Conservation (phyloP, 192 early-diverging fungal species). For the Coemansia sp. region DNA sequence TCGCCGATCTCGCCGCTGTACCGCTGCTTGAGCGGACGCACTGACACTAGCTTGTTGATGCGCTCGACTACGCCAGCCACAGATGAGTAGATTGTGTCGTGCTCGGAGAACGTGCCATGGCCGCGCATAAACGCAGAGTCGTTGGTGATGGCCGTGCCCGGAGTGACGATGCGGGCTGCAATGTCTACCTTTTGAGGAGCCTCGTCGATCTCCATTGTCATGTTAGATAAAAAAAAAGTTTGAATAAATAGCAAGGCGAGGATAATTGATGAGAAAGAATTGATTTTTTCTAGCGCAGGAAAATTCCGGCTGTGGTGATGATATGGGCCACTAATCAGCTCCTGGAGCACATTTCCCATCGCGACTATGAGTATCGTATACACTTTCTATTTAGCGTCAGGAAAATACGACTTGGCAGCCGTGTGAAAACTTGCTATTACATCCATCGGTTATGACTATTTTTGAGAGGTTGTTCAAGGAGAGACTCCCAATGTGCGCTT, state of each 20-base stretch:
- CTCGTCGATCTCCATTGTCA: constrained; percentile 38
- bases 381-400: neutral
- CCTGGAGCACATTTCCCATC: neutral
- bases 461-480: too few relatives aligned
- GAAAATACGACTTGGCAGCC: neutral
- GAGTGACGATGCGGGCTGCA: constrained; percentile 44
- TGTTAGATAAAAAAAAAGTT: neutral
- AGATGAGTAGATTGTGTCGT: constrained; percentile 74
- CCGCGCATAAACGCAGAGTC: constrained; percentile 58
- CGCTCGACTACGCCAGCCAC: constrained; percentile 90
- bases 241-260: neutral
- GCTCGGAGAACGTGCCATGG: constrained; percentile 84
- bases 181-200: constrained; percentile 5
- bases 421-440: neutral
- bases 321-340: neutral
- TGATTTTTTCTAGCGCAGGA: neutral
- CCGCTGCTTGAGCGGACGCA: constrained; percentile 82
- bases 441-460: neutral
- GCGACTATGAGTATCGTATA: neutral
- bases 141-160: constrained; percentile 44
- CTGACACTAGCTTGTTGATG: constrained; percentile 95
- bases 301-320: neutral
- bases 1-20: constrained; percentile 96
- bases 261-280: neutral
- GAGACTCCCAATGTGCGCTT: too few relatives aligned